Conservation (phyloP, 148 eudicot genomes). For the Chenopodium suecicum region DNA sequence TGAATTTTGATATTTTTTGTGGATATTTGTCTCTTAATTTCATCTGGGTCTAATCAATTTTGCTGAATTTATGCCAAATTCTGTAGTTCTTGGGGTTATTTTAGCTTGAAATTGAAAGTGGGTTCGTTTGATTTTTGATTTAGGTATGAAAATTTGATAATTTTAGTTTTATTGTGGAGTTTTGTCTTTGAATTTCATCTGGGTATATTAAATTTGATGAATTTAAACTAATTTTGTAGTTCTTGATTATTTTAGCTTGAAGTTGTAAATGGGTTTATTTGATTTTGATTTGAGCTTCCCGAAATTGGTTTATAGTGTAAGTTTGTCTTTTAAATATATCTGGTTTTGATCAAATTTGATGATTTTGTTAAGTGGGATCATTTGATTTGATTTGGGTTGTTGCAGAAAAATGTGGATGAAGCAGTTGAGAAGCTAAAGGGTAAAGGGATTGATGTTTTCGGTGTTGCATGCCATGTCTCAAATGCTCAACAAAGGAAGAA, state of each 20-base stretch:
- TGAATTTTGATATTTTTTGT: no score
- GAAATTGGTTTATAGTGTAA: not conserved
- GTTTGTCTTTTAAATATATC: not conserved
- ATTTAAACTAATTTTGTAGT: not conserved
- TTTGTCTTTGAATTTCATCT: not conserved
- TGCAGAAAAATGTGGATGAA: constrained; percentile 86
- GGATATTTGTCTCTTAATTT: no score
- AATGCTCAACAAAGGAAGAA: constrained; percentile 79
- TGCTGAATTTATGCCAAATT: no score
- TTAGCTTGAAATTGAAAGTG: not conserved
- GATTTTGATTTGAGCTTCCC: not conserved
- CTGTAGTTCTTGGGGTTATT: not conserved
- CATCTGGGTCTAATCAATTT: not conserved
- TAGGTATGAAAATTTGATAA: no score
- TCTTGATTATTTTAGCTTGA: not conserved
- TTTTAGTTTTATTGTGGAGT: no score
- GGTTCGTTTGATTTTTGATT: not conserved
- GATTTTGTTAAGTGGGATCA: constrained; percentile 16
- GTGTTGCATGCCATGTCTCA: constrained; percentile 91
- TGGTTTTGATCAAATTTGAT: constrained; percentile 7
- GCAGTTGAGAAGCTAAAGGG: constrained; percentile 71
- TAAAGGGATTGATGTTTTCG: constrained; percentile 70
- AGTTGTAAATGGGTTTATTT: not conserved
- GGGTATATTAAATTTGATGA: not conserved
- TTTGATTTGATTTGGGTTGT: constrained; percentile 14